Evolutionary conservation across 1,284 basidiomycete species (phyloP).

Genomic region (Neonothopanus nambi): DNA sequence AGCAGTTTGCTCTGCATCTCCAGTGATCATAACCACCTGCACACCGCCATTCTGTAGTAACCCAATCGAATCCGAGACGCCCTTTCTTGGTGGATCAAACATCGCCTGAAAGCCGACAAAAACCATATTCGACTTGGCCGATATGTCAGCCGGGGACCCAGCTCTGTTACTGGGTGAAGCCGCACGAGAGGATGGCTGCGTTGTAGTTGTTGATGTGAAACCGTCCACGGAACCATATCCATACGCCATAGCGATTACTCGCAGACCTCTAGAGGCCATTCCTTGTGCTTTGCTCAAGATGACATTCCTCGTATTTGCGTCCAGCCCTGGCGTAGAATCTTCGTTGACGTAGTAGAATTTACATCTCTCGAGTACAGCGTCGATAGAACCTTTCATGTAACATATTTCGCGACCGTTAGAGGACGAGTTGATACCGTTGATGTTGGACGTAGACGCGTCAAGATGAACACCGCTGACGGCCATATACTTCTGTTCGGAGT

Average conservation of each 20-base stretch:
- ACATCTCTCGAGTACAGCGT: slow-evolving; percentile 84
- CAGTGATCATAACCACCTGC: slow-evolving; percentile 98
- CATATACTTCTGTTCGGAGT: slow-evolving; percentile 93
- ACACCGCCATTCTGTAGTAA: slow-evolving; percentile 84
- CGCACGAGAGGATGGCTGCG: slow-evolving; percentile 26
- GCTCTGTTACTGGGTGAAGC: slow-evolving; percentile 10
- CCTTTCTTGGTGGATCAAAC: slow-evolving; percentile 92
- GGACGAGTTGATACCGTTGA: slow-evolving; percentile 61
- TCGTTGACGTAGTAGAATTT: slow-evolving; percentile 87
- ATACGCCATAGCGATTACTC: slow-evolving; percentile 90
- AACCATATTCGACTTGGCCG: slow-evolving; percentile 64
- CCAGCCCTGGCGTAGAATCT: slow-evolving; percentile 77
- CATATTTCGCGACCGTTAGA: slow-evolving; percentile 62
- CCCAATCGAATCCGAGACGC: slow-evolving; percentile 87
- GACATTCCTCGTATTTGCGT: slow-evolving; percentile 61
- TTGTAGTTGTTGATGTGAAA: slow-evolving; percentile 24
- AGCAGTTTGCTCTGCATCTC: slow-evolving; percentile 92
- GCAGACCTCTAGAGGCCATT: slow-evolving; percentile 75
- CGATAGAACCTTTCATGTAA: slow-evolving; percentile 93
- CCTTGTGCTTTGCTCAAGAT: slow-evolving; percentile 73
- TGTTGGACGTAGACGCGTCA: background rate
- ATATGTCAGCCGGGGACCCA: slow-evolving; percentile 18
- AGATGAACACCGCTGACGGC: slow-evolving; percentile 46
- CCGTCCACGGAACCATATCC: slow-evolving; percentile 65
- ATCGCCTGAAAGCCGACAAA: slow-evolving; percentile 95